Conservation (phyloP, 2,329 filamentous ascomycete species). For the Boeremia lycopersici region DNA sequence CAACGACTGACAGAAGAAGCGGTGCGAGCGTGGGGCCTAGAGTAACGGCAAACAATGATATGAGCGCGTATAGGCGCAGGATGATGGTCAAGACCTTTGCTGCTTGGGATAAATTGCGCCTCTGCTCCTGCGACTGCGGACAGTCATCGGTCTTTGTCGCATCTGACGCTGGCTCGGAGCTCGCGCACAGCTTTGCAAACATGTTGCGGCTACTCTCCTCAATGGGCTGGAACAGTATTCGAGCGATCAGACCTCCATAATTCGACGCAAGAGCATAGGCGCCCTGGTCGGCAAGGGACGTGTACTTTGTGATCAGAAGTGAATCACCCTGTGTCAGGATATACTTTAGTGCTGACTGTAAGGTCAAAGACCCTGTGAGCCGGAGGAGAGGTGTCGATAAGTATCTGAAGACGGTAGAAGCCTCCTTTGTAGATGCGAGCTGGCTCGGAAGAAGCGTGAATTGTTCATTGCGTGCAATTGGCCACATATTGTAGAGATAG, state of each 20-base stretch:
- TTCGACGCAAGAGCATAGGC: conserved; percentile 93
- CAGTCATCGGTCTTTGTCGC: not conserved
- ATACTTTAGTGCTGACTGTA: conserved; percentile 90
- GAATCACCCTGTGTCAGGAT: conserved; percentile 93
- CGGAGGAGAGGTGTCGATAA: conserved; percentile 74
- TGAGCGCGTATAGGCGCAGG: conserved; percentile 73
- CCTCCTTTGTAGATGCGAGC: conserved; percentile 47
- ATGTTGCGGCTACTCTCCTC: conserved; percentile 92
- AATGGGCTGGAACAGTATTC: conserved; percentile 90
- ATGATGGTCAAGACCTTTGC: conserved; percentile 65
- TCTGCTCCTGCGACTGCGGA: conserved; percentile 21
- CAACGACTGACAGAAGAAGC: conserved; percentile 73
- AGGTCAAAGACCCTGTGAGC: conserved; percentile 80
- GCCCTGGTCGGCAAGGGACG: conserved; percentile 80
- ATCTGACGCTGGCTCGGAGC: conserved; percentile 20
- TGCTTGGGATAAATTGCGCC: conserved; percentile 47
- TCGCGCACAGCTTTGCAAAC: conserved; percentile 78
- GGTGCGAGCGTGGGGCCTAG: conserved; percentile 79
- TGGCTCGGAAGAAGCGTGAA: conserved; percentile 71
- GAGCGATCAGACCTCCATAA: conserved; percentile 84
- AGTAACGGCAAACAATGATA: conserved; percentile 71
- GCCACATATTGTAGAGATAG: conserved; percentile 68
- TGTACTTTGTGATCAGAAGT: conserved; percentile 79
- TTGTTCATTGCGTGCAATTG: conserved; percentile 60
- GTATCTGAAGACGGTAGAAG: conserved; percentile 27